Conservation (phyloP, 2,329 filamentous ascomycete genomes). For the Metarhizium guizhouense region DNA sequence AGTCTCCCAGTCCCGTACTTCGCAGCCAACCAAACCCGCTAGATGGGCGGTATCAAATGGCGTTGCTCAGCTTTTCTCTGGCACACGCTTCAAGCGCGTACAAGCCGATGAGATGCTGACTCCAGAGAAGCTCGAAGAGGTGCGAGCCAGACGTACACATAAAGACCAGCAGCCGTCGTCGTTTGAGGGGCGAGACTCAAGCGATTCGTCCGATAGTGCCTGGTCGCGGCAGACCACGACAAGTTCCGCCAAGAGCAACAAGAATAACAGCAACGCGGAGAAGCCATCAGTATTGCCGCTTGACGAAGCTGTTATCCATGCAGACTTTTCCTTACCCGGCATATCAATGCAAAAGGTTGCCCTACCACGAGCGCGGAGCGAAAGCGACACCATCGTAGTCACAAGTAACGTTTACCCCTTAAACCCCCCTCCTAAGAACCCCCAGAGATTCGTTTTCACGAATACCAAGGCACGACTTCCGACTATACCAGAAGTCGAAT, state of each 20-base stretch:
- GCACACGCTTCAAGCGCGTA: conserved; percentile 43
- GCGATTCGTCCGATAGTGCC: background rate
- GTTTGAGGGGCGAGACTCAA: background rate
- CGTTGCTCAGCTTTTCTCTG: conserved; percentile 46
- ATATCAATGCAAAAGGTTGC: background rate
- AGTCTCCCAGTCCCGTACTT: background rate
- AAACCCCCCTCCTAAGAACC: conserved; percentile 1
- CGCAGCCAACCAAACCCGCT: conserved; percentile 15
- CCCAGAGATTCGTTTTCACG: background rate
- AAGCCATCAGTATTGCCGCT: background rate
- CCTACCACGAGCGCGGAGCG: background rate
- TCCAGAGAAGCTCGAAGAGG: background rate
- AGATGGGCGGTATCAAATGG: conserved; percentile 48
- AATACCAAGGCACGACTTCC: conserved; percentile 29
- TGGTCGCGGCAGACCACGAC: background rate
- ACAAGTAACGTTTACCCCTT: background rate
- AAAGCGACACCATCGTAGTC: conserved; percentile 10
- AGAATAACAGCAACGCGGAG: background rate
- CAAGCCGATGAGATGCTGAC: conserved; percentile 48
- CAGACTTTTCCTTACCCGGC: conserved; percentile 1
- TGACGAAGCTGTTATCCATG: conserved; percentile 1
- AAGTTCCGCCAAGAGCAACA: background rate
- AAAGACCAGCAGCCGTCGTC: background rate
- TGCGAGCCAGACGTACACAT: background rate
- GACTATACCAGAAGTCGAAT: conserved; percentile 5